A percentile compares a stretch with the other conserved stretches of the same genome.
Evolutionary conservation across 371 early-diverging fungal genomes (phyloP).

Genomic region (Rhizopus arrhizus): DNA sequence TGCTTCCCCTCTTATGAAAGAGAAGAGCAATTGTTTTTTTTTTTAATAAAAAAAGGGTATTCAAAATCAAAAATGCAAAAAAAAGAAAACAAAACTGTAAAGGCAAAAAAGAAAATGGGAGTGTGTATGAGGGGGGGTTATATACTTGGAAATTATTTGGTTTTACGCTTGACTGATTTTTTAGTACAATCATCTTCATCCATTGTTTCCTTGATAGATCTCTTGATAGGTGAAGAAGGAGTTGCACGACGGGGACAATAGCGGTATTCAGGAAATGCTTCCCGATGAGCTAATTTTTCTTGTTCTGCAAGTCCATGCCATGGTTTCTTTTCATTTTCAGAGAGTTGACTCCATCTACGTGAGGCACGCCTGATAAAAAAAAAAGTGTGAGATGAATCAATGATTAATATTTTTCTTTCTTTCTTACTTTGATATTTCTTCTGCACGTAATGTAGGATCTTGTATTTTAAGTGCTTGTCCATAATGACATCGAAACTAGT

Average conservation of each 20-base stretch:
- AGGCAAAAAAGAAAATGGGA: background rate
- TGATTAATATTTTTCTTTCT: background rate
- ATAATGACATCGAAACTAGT: constrained; percentile 40
- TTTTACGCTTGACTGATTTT: constrained; percentile 1
- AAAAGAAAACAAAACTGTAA: too few species aligned
- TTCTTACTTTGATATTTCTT: constrained; percentile 44
- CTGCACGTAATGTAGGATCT: constrained; percentile 39
- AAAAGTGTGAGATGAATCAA: background rate
- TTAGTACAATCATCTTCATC: constrained; percentile 3
- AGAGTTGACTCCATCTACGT: constrained; percentile 43
- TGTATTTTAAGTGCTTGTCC: constrained; percentile 34
- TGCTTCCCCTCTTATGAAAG: background rate
- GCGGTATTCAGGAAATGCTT: constrained; percentile 52
- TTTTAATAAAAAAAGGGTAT: background rate
- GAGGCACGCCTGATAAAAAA: constrained; percentile 40
- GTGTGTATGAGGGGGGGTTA: too few species aligned
- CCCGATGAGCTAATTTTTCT: constrained; percentile 49
- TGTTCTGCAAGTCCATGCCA: constrained; percentile 53
- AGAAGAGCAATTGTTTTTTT: too few species aligned
- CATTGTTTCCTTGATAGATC: constrained; percentile 9
- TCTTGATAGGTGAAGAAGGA: constrained; percentile 19
- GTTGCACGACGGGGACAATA: constrained; percentile 44
- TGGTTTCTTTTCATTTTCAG: constrained; percentile 51
- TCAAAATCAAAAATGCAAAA: too few species aligned
- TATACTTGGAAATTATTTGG: background rate